phyloP scores from a whole-genome alignment of 768 basidiomycete genomes.

The Tricholoma hemisulphureum region DNA sequence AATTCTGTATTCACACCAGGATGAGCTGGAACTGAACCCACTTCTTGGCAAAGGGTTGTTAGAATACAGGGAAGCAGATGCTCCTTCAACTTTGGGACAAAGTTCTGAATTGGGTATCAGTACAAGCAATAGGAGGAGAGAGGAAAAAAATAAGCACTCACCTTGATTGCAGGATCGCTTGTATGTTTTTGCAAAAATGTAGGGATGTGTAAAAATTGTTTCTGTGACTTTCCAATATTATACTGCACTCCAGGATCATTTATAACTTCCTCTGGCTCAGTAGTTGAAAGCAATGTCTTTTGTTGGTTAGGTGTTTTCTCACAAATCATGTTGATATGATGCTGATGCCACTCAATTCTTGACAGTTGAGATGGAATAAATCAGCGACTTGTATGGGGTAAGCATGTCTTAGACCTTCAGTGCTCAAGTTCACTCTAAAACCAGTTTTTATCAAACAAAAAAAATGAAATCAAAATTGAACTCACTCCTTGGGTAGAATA shows the following conservation, averaged over 20 bases:
- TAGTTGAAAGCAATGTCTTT: neutral
- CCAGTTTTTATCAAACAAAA: too few species aligned
- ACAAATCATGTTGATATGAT: neutral
- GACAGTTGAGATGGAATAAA: neutral
- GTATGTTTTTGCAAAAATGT: slow-evolving; percentile 15
- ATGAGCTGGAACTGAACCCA: too few species aligned
- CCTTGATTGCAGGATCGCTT: slow-evolving; percentile 11
- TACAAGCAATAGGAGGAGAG: too few species aligned
- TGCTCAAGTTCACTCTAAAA: slow-evolving; percentile 12
- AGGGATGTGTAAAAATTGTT: slow-evolving; percentile 2
- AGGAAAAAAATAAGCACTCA: neutral
- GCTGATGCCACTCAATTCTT: neutral
- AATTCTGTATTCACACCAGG: too few species aligned
- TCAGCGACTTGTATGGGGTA: slow-evolving; percentile 16
- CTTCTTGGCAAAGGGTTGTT: too few species aligned
- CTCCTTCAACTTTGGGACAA: slow-evolving; percentile 17
- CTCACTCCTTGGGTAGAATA: too few species aligned
- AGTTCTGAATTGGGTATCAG: too few species aligned
- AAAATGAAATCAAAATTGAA: neutral
- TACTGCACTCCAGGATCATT: too few species aligned
- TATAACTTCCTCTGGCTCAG: slow-evolving; percentile 1
- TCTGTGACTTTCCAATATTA: slow-evolving; percentile 4
- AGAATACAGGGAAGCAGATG: too few species aligned
- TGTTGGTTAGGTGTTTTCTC: neutral
- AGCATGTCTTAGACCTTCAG: slow-evolving; percentile 3